Evolutionary conservation across 1,284 basidiomycete genomes (phyloP), one percentile per base, ranked within the genome.

Genomic region (Ustilago sp.): DNA sequence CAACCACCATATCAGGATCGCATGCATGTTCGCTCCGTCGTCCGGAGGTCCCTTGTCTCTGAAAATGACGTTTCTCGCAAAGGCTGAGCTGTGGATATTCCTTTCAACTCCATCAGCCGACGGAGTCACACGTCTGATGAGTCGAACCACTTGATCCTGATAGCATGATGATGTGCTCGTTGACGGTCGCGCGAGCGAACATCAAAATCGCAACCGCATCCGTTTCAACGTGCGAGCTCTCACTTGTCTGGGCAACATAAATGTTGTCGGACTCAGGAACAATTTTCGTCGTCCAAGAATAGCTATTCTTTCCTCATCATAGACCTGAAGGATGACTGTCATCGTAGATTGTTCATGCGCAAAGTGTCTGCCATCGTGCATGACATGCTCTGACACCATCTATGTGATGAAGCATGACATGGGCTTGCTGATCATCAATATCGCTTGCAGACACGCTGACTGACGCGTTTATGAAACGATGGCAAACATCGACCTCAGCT

Each of bases 21-120:
- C 39, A 6, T 17, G 45, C 13, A 28, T 7, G n/a, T 13, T 8
- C 4, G n/a, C 45, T 23, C 13, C 4, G 45, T 48, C n/a, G 8
- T 23, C n/a, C 53, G 35, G 2, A n/a, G 32, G 56, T 35, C n/a
- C 4, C 12, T 11, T 31, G 59, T 60, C 34, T 60, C 58, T 52
- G 50, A 60, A 41, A 60, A 52, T 32, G 34, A 8, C 34, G 50
- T 60, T 43, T 28, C 59, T 60, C 59, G 59, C 50, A 28, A 39
- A 31, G 19, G 32, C 48, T 48, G 56, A 48, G 23, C 23, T 48
- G n/a, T 28, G 39, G 2, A 41, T 15, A 17, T 13, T 35, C 17
- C 32, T 48, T 7, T 31, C 28, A 17, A 11, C 6, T 41, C 39
- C 39, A 17, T 11, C 39, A 41, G 39, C 6, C 13, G 41, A 35